A percentile compares a stretch with the other conserved stretches of the same genome.
Evolutionary conservation across 2,329 filamentous ascomycete species (phyloP).

Genomic region (Alternaria consortialis): DNA sequence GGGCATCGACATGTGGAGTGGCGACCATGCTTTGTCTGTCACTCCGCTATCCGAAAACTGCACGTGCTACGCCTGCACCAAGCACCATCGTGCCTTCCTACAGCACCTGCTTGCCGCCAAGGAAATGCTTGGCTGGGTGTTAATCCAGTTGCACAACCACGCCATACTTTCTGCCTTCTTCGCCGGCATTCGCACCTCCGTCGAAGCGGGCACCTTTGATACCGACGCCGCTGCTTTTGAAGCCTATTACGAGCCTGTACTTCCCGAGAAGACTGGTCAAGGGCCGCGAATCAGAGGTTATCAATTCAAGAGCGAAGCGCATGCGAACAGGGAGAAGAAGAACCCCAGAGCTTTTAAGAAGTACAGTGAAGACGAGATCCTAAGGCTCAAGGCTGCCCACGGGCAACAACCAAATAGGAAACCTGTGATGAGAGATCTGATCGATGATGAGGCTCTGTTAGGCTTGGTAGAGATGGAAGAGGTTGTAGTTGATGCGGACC

Average conservation of each 20-base stretch:
- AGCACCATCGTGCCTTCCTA: conserved; percentile 86
- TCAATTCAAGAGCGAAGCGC: conserved; percentile 44
- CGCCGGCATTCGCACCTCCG: conserved; percentile 69
- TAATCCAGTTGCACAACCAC: conserved; percentile 93
- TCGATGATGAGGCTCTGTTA: conserved; percentile 47
- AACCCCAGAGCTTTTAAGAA: conserved; percentile 45
- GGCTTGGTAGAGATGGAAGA: conserved; percentile 38
- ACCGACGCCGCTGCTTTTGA: conserved; percentile 68
- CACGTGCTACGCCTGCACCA: conserved; percentile 81
- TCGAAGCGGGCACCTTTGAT: conserved; percentile 65
- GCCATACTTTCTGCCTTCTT: conserved; percentile 78
- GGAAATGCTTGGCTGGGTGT: conserved; percentile 95
- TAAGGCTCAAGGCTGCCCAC: conserved; percentile 40
- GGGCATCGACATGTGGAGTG: conserved; percentile 80
- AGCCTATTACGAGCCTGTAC: conserved; percentile 70
- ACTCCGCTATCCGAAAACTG: conserved; percentile 71
- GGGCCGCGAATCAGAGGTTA: conserved; percentile 66
- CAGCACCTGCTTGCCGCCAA: conserved; percentile 88
- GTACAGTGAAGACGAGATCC: conserved; percentile 36
- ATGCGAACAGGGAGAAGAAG: conserved; percentile 42
- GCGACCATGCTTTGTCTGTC: conserved; percentile 67
- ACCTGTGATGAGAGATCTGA: conserved; percentile 36
- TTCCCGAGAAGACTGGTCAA: conserved; percentile 78
- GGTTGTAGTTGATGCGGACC: conserved; percentile 18
- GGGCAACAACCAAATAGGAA: conserved; percentile 42